Percentiles rank a stretch among this genome's conserved stretches.
Conservation (phyloP, 1,139 yeast genomes). For the Nakaseomyces bracarensis region DNA sequence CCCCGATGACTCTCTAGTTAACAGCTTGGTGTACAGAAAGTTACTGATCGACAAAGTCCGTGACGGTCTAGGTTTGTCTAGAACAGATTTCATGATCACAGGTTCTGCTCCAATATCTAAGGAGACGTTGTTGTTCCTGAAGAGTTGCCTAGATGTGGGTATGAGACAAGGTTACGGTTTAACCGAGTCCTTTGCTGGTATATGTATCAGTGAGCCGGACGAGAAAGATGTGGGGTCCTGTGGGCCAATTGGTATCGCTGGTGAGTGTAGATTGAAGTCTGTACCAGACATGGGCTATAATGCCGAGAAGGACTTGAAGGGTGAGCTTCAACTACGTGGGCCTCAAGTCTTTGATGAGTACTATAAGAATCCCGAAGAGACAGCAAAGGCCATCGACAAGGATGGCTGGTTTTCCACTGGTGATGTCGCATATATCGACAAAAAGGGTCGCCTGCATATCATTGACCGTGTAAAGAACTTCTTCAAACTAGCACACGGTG, state of each 20-base stretch:
- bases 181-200: conserved; percentile 68
- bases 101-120: conserved; percentile 74
- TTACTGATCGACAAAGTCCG: conserved; percentile 46
- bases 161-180: conserved; percentile 69
- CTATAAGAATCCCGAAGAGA: conserved; percentile 49
- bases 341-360: conserved; percentile 56
- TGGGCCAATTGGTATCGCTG: conserved; percentile 48
- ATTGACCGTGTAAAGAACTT: conserved; percentile 75
- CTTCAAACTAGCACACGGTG: conserved; percentile 76
- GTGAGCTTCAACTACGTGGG: conserved; percentile 61
- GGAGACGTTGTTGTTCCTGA: conserved; percentile 52
- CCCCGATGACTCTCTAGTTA: conserved; percentile 29
- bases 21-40: conserved; percentile 37
- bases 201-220: conserved; percentile 37
- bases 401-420: conserved; percentile 78
- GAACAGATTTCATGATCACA: conserved; percentile 38
- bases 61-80: conserved; percentile 49
- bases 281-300: conserved; percentile 62
- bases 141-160: conserved; percentile 52
- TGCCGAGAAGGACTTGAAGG: conserved; percentile 40
- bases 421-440: conserved; percentile 54
- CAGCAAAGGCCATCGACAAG: conserved; percentile 44
- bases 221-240: conserved; percentile 53
- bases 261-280: conserved; percentile 55
- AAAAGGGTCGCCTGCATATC: conserved; percentile 48